phyloP scores from a whole-genome alignment of 345 rosid genomes.

The Carallia pectinifolia region DNA sequence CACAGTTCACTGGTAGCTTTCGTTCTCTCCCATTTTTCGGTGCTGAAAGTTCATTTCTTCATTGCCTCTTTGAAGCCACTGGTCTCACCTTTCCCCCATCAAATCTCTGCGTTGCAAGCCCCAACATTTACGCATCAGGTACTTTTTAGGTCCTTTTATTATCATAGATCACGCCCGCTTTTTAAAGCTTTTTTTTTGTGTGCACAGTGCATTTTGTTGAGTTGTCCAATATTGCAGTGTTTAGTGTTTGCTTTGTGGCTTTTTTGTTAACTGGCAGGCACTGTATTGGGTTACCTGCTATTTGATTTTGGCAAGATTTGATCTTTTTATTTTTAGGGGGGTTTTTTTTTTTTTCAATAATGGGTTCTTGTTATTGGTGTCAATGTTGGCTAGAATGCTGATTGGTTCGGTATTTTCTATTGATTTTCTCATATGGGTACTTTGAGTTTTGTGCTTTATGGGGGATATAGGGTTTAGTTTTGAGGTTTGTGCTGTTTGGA shows the following conservation, averaged over 20 bases:
- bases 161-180: conserved; percentile 16
- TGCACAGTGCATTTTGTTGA: neutral
- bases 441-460: conserved; percentile 5
- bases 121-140: conserved; percentile 30
- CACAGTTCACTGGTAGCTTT: conserved; percentile 23
- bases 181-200: neutral
- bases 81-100: conserved; percentile 7
- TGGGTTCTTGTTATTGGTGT: neutral
- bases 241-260: conserved; percentile 1
- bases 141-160: neutral
- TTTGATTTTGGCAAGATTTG: neutral
- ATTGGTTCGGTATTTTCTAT: conserved; percentile 10
- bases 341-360: neutral
- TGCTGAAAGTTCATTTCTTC: conserved; percentile 14
- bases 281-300: conserved; percentile 9
- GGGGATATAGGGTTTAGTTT: conserved; percentile 23
- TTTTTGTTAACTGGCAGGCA: neutral
- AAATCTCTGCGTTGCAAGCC: conserved; percentile 8
- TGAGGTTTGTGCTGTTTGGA: conserved; percentile 14
- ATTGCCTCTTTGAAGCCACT: conserved; percentile 8
- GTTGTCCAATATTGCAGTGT: neutral
- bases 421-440: conserved; percentile 14
- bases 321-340: neutral
- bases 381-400: conserved; percentile 18
- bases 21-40: conserved; percentile 6